These are phyloP conservation scores for Rickenella mellea DNA, from an alignment of 768 basidiomycete species.

Conservation along the genomic window DNA sequence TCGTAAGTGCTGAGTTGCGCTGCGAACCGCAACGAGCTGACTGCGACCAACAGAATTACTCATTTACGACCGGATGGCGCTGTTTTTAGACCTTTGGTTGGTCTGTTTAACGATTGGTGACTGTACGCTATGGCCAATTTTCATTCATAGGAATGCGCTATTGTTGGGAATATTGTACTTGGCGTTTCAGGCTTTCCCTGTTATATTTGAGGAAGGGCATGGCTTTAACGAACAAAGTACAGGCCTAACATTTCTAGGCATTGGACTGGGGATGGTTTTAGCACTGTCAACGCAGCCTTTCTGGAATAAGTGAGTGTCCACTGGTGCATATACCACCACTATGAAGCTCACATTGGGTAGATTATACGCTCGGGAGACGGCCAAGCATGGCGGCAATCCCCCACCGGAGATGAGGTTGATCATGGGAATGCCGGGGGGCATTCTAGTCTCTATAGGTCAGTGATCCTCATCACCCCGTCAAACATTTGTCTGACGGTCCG, in stretches of 20 bases:
- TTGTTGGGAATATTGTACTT: constrained; percentile 38
- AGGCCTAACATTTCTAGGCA: constrained; percentile 40
- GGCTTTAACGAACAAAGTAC: constrained; percentile 43
- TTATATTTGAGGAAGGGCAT: constrained; percentile 39
- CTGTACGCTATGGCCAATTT: constrained; percentile 10
- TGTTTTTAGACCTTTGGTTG: constrained; percentile 63
- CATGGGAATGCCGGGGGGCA: constrained; percentile 60
- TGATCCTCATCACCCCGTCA: constrained; percentile 3
- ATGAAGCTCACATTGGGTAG: no score
- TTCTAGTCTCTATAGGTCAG: constrained; percentile 53
- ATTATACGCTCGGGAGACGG: constrained; percentile 25
- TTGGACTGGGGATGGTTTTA: constrained; percentile 36
- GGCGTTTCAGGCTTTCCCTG: constrained; percentile 47
- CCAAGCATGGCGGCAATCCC: constrained; percentile 31
- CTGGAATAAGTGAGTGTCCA: constrained; percentile 7
- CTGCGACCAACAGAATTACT: constrained; percentile 38
- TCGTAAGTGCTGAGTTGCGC: constrained; percentile 30
- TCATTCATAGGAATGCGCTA: constrained; percentile 25
- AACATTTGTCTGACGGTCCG: not conserved
- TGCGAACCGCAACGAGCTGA: not conserved
- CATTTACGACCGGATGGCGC: constrained; percentile 63
- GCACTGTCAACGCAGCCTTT: constrained; percentile 28
- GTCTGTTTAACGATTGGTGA: constrained; percentile 9
- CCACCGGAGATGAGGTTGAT: constrained; percentile 60
- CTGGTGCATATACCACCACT: not conserved